Conservation (phyloP, 495 filamentous ascomycete genomes). For the Massariosphaeria phaeospora region DNA sequence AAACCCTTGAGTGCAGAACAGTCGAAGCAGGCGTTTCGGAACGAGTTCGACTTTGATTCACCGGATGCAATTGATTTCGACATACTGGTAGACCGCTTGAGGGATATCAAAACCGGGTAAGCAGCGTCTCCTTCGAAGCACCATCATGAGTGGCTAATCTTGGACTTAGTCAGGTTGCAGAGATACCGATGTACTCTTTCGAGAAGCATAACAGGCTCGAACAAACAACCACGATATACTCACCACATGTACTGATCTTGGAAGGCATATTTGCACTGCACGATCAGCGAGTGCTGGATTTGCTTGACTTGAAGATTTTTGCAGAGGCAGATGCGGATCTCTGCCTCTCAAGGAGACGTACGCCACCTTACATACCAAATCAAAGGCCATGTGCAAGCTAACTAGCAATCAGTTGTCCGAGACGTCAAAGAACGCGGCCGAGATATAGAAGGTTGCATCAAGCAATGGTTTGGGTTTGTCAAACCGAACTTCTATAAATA, state of each 20-base stretch:
- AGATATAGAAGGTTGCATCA: constrained; percentile 90
- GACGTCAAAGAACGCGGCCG: constrained; percentile 80
- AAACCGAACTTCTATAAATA: constrained; percentile 91
- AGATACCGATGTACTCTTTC: constrained; percentile 95
- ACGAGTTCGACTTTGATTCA: constrained; percentile 94
- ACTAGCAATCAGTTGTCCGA: constrained; percentile 60
- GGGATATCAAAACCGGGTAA: constrained; percentile 87
- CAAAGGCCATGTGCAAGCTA: constrained; percentile 7
- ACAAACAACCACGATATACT: constrained; percentile 83
- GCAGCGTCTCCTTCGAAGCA: constrained; percentile 19
- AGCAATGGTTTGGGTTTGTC: constrained; percentile 94
- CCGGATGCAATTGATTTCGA: constrained; percentile 96
- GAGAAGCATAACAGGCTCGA: constrained; percentile 77
- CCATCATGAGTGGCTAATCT: constrained; percentile 17
- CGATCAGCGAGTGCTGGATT: constrained; percentile 75
- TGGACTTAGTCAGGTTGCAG: constrained; percentile 69
- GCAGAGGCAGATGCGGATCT: constrained; percentile 94
- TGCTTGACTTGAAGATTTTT: constrained; percentile 95
- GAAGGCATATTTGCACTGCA: constrained; percentile 95
- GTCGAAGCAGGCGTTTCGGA: constrained; percentile 69
- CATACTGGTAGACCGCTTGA: constrained; percentile 69
- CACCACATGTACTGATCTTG: constrained; percentile 88
- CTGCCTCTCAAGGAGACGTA: constrained; percentile 87
- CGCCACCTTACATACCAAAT: constrained; percentile 32
- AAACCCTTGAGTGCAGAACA: constrained; percentile 73